Evolutionary conservation across 1,284 basidiomycete genomes (phyloP).

Genomic region (Irpex sp.): DNA sequence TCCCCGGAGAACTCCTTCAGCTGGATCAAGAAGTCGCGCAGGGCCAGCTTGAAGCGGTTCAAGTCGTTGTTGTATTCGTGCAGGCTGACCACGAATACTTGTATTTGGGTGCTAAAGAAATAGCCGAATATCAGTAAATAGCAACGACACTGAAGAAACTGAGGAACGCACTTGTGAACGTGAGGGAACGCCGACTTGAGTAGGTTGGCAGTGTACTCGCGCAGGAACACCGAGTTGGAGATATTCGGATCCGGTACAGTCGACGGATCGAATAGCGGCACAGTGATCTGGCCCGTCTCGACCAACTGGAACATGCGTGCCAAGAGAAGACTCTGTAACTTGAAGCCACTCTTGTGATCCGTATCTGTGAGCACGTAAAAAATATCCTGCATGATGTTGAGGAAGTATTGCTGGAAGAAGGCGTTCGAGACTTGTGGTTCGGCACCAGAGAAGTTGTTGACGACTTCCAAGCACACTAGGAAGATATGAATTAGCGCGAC

Average conservation of each 20-base stretch:
- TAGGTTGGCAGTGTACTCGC: conserved; percentile 86
- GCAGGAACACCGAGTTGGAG: conserved; percentile 82
- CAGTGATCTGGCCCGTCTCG: conserved; percentile 77
- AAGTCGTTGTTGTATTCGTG: conserved; percentile 88
- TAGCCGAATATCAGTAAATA: conserved; percentile 5
- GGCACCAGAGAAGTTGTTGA: conserved; percentile 92
- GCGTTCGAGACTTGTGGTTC: conserved; percentile 70
- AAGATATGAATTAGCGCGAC: conserved; percentile 7
- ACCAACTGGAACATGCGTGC: conserved; percentile 94
- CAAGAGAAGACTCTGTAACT: conserved; percentile 86
- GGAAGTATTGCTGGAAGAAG: conserved; percentile 92
- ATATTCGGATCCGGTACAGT: conserved; percentile 72
- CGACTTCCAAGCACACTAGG: conserved; percentile 88
- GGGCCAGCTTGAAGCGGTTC: conserved; percentile 90
- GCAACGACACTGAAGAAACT: conserved; percentile 8
- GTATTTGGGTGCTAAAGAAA: conserved; percentile 58
- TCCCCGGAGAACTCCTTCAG: conserved; percentile 92
- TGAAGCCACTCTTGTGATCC: conserved; percentile 98
- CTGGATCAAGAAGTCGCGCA: conserved; percentile 90
- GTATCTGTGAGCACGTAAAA: conserved; percentile 98
- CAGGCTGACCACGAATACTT: conserved; percentile 77
- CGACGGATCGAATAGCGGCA: conserved; percentile 84
- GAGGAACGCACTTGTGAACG: conserved; percentile 67
- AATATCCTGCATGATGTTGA: conserved; percentile 92
- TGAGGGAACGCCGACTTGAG: conserved; percentile 89